Evolutionary conservation across 2,329 filamentous ascomycete species (phyloP).

Genomic region (Talaromyces piceae): DNA sequence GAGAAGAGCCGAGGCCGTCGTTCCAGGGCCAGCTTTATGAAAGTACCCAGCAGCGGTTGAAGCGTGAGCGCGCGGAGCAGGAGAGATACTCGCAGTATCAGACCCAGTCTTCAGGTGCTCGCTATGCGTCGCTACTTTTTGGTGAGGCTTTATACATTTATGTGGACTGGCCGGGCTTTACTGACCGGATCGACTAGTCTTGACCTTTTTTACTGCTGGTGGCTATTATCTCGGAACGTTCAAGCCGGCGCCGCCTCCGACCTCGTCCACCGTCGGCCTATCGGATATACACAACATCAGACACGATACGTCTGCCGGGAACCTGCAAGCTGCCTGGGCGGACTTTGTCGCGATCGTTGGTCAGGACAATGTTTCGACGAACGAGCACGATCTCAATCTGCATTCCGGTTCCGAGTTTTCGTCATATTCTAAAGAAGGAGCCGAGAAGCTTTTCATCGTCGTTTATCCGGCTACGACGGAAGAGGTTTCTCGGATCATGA

Average conservation of each 20-base stretch:
- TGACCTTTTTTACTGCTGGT: constrained; percentile 43
- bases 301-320: constrained; percentile 50
- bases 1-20: constrained; percentile 29
- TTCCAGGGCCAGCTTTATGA: constrained; percentile 58
- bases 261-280: constrained; percentile 53
- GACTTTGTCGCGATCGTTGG: constrained; percentile 57
- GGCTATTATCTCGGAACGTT: constrained; percentile 51
- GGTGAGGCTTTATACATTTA: constrained; percentile 18
- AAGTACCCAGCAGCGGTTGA: constrained; percentile 51
- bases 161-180: not conserved
- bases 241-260: constrained; percentile 39
- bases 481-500: constrained; percentile 80
- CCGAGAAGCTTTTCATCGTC: constrained; percentile 50
- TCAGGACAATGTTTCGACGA: constrained; percentile 55
- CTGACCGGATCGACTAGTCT: constrained; percentile 31
- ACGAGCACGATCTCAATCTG: constrained; percentile 45
- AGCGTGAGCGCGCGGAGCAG: constrained; percentile 52
- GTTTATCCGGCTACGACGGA: constrained; percentile 71
- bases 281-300: constrained; percentile 39
- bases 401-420: constrained; percentile 60
- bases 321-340: constrained; percentile 57
- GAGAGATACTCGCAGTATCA: constrained; percentile 41
- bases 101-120: constrained; percentile 31
- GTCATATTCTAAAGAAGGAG: constrained; percentile 39
- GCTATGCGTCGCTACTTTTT: constrained; percentile 31